These are phyloP conservation scores for Ampelocalamus luodianensis DNA, from an alignment of 176 grass and related monocot species.

Conservation along the genomic window DNA sequence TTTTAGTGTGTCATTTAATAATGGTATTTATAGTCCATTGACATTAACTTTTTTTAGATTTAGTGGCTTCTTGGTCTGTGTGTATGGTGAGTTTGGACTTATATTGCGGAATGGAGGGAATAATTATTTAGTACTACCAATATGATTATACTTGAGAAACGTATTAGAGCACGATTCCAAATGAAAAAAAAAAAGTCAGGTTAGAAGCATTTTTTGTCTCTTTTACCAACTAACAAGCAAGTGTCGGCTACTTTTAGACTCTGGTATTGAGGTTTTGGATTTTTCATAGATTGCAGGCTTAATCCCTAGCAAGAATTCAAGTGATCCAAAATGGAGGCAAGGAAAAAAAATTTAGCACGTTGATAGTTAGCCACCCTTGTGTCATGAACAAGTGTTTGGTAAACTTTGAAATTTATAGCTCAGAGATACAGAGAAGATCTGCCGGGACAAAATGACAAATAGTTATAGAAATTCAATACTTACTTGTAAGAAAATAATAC, in stretches of 20 bases:
- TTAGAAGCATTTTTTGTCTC: neutral
- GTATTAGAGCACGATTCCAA: neutral
- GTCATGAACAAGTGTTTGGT: slow-evolving; percentile 1
- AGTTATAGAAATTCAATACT: neutral
- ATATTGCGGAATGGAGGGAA: no score
- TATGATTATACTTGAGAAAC: slow-evolving; percentile 5
- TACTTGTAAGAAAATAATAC: neutral
- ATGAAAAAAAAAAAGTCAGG: neutral
- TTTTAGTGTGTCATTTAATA: no score
- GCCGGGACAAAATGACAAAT: slow-evolving; percentile 36
- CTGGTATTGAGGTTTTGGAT: neutral
- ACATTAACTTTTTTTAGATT: no score
- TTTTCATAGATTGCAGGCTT: neutral
- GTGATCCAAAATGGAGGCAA: neutral
- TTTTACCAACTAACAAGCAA: neutral
- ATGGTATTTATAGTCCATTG: no score
- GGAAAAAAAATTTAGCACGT: neutral
- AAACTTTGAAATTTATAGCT: slow-evolving; percentile 37
- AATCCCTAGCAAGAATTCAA: neutral
- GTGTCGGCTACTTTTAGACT: slow-evolving; percentile 13
- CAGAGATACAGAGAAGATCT: neutral
- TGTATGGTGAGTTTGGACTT: no score
- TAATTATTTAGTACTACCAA: neutral
- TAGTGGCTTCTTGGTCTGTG: no score
- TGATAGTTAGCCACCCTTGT: neutral